Conservation (phyloP, 2,329 filamentous ascomycete genomes). For the Aspergillus felis region DNA sequence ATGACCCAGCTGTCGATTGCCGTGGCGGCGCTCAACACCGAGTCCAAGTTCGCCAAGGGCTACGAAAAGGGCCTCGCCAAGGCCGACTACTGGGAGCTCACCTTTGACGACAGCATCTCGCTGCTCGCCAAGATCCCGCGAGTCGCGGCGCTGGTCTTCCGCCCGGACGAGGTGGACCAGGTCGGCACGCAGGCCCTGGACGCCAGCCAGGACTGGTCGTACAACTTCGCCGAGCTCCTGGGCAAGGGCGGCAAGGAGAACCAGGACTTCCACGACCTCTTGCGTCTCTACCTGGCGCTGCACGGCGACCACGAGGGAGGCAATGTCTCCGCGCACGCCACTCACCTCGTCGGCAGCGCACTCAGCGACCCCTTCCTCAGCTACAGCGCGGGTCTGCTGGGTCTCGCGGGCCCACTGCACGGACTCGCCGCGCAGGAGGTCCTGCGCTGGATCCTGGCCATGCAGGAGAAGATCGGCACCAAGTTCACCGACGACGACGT, state of each 20-base stretch:
- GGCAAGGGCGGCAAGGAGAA: slow-evolving; percentile 85
- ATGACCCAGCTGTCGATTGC: slow-evolving; percentile 98
- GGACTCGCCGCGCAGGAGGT: slow-evolving; percentile 96
- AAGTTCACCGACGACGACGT: slow-evolving; percentile 78
- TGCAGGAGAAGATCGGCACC: slow-evolving; percentile 82
- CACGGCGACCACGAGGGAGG: slow-evolving; percentile 98
- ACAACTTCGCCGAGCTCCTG: slow-evolving; percentile 96
- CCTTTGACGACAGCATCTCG: slow-evolving; percentile 91
- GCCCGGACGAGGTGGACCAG: slow-evolving; percentile 72
- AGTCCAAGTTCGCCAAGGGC: slow-evolving; percentile 86
- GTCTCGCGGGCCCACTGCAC: slow-evolving; percentile 89
- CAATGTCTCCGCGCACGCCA: slow-evolving; percentile 93
- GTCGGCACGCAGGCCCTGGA: slow-evolving; percentile 73
- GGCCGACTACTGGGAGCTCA: slow-evolving; percentile 98
- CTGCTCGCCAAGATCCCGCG: slow-evolving; percentile 94
- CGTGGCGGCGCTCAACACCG: slow-evolving; percentile 92
- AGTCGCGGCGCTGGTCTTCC: slow-evolving; percentile 96
- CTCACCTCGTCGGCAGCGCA: slow-evolving; percentile 90
- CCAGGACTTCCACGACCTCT: slow-evolving; percentile 72
- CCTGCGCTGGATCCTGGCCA: slow-evolving; percentile 91
- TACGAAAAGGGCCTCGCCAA: slow-evolving; percentile 91
- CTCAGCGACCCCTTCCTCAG: slow-evolving; percentile 93
- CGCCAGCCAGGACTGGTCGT: slow-evolving; percentile 87
- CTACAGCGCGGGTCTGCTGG: slow-evolving; percentile 92
- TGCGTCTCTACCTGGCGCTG: slow-evolving; percentile 89